A percentile compares a stretch with the other conserved stretches of the same genome.
Conservation (phyloP, 2,329 filamentous ascomycete genomes). For the Exserohilum turcica region DNA sequence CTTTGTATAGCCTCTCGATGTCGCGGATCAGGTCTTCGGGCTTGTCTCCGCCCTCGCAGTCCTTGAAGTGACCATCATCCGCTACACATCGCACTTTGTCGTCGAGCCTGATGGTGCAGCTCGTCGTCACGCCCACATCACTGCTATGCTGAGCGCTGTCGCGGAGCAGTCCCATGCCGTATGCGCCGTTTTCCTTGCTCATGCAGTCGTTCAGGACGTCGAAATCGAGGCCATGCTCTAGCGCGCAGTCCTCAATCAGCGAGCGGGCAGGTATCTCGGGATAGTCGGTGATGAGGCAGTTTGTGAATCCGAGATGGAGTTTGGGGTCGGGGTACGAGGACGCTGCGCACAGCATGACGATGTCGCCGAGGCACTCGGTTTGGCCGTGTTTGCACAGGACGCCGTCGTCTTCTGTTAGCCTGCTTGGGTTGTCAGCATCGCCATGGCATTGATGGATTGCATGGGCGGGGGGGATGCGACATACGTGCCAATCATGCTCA, state of each 20-base stretch:
- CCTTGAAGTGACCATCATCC: slow-evolving; percentile 77
- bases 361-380: slow-evolving; percentile 89
- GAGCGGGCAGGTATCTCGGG: slow-evolving; percentile 73
- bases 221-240: slow-evolving; percentile 90
- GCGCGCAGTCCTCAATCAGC: slow-evolving; percentile 84
- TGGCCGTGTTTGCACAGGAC: slow-evolving; percentile 89
- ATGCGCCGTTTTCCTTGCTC: slow-evolving; percentile 73
- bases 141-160: slow-evolving; percentile 68
- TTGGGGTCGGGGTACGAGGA: slow-evolving; percentile 83
- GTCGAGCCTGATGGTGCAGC: slow-evolving; percentile 66
- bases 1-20: slow-evolving; percentile 70
- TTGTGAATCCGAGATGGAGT: slow-evolving; percentile 87
- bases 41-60: slow-evolving; percentile 71
- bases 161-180: slow-evolving; percentile 70
- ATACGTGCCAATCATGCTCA: slow-evolving; percentile 87
- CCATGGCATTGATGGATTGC: not conserved
- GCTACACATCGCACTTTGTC: slow-evolving; percentile 82
- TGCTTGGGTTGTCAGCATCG: slow-evolving; percentile 24
- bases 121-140: slow-evolving; percentile 53
- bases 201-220: slow-evolving; percentile 80
- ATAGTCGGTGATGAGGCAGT: slow-evolving; percentile 83
- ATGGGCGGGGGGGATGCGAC: slow-evolving; percentile 26
- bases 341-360: slow-evolving; percentile 88
- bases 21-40: slow-evolving; percentile 76
- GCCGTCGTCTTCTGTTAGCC: slow-evolving; percentile 74